Base-by-base conservation (phyloP, 768 basidiomycete genomes). In the Tulasnella sp. region DNA sequence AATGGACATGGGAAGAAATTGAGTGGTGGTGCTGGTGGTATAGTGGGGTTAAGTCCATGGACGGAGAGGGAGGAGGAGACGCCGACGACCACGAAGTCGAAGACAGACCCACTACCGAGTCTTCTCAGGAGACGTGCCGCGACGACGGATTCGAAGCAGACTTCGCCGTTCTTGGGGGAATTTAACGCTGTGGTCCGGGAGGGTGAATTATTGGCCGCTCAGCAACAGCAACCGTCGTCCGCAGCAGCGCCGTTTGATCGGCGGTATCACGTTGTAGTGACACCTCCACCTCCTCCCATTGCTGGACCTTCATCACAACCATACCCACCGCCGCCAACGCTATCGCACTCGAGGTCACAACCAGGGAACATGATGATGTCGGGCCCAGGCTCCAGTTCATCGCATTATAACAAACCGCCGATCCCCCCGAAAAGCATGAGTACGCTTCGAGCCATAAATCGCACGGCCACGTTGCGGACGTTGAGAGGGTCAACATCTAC, bases 401-500 rank as follows among this genome's bases (percentile, higher is more conserved):
- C 47, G 24, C 38, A 26, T 26, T 21, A 4, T 11, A 42, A 58
- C 30, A 59, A 59, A 27, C 58, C 58, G 17, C 58, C 58, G 4
- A 51, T 59, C 27, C 58, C 58, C 9, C 58, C 58, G 4, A 59
- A 59, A 17, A 23, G 21, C 19, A 29, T 29, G 7, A 5, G 5
- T 11, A 48, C 47, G 7, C 43, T 30, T 4, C 19, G n/a, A 10
- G 29, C 19, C 29, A 51, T 42, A 11, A 32, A 24, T 19, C 21
- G 45, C n/a, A 23, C 32, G 24, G 52, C 32, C 9, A 19, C 17
- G 21, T 19, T n/a, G 8, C 45, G 38, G 7, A 23, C 26, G 4
- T 43, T 59, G 34, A 59, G 49, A 47, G 29, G 26, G 4, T 59
- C 32, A 15, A 27, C 58, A 13, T 59, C 58, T 13, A 51, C 58